Base-by-base conservation (phyloP, 2,329 filamentous ascomycete genomes). In the Biscogniauxia mediterranea region DNA sequence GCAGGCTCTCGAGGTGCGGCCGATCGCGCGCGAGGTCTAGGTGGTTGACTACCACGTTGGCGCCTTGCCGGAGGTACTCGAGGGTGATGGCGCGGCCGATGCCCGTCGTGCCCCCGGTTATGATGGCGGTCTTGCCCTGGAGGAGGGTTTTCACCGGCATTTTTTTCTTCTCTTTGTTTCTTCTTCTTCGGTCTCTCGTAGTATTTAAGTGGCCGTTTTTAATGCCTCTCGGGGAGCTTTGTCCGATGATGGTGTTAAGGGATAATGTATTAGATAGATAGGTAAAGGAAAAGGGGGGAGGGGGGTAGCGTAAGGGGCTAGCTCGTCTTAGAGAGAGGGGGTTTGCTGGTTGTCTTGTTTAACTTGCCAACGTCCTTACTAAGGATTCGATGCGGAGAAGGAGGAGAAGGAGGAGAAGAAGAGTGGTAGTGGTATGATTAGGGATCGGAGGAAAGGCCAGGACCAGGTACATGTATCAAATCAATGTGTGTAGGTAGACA, bases 41-140 rank as follows among this genome's bases (percentile, higher is more conserved):
- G 73, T 95, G 90, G 79, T 95, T 96, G 63, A 96, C 85, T 26
- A 90, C 87, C 32, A 96, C 90, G 73, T 85, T 84, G 68, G 89
- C 90, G 66, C 92, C 92, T 69, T 96, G 91, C 4, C 83, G 81
- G 57, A 94, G 79, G 74, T 91, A 96, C 69, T 88, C 89, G 56
- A 96, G 83, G 51, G 89, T 88, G 65, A 96, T 96, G 68, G 92
- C 93, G 66, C 91, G 85, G 56, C 92, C 92, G 69, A 96, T 96
- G 60, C 92, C 92, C 5, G 52, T 54, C n/a, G 23, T 54, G 13
- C 52, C 52, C 25, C 52, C 52, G 2, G 38, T 96, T 70, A 97
- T 92, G 73, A 92, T 90, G 76, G 91, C 91, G 13, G 88, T 89
- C 77, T 96, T 96, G 75, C 85, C 86, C 58, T 78, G 73, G 60